Evolutionary conservation across 345 rosid species (phyloP).

Genomic region (Durio zibethinus): DNA sequence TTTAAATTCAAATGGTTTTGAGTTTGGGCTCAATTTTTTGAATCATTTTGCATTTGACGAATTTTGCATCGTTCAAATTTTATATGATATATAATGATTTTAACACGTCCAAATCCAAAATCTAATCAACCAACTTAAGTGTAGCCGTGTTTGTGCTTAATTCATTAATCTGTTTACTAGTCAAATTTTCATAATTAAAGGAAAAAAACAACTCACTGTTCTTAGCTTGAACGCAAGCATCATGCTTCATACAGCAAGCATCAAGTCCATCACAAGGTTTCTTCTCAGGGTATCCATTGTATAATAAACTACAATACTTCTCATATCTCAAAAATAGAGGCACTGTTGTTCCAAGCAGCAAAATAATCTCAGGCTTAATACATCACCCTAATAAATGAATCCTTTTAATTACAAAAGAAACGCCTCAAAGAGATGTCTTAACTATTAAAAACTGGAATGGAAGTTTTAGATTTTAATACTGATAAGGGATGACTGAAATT

Average conservation of each 20-base stretch:
- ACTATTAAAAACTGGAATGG: background rate
- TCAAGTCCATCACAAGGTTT: conserved; percentile 94
- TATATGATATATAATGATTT: too few species aligned
- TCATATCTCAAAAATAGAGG: conserved; percentile 92
- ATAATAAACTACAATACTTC: conserved; percentile 81
- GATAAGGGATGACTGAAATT: background rate
- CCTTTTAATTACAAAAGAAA: background rate
- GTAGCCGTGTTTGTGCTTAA: too few species aligned
- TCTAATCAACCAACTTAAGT: too few species aligned
- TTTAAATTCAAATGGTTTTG: too few species aligned
- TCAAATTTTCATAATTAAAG: background rate
- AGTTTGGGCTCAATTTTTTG: too few species aligned
- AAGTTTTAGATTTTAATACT: background rate
- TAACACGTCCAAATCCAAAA: too few species aligned
- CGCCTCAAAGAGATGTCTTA: background rate
- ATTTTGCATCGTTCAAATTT: too few species aligned
- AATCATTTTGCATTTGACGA: too few species aligned
- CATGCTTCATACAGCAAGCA: conserved; percentile 94
- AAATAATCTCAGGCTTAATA: background rate
- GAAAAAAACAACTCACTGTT: conserved; percentile 43
- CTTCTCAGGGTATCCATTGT: conserved; percentile 92
- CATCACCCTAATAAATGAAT: background rate
- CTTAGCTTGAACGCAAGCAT: conserved; percentile 72
- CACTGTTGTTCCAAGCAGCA: conserved; percentile 31
- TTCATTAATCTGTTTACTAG: too few species aligned